Base-by-base conservation (phyloP, 768 basidiomycete species). In the Lactarius deliciosus region DNA sequence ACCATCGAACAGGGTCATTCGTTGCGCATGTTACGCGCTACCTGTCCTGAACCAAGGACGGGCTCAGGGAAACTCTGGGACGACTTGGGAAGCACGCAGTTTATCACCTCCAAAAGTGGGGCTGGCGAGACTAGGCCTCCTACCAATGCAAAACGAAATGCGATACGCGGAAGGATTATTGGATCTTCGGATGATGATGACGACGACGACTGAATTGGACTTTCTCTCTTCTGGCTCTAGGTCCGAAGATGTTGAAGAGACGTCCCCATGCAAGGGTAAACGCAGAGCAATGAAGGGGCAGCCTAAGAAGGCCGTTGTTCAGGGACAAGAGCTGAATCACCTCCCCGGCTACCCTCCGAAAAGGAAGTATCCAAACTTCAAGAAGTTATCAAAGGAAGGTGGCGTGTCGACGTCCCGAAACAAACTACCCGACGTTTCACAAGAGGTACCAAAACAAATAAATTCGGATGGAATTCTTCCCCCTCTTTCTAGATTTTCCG, bases 291-390 rank as follows among this genome's bases (percentile, higher is more conserved):
- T 40, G 41, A 66, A 61, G 34, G 55, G 63, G 61, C 56, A 28
- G 15, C 56, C 38, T 6, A 61, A 2, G 50, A 59, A 59, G 18
- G 30, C 47, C 22, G 22, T 20, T 36, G 50, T 53, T n/a, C 65
- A 50, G 16, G 56, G 47, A 22, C 22, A 10, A 41, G 45, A 62
- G n/a, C 10, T 22, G 18, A 45, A 25, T 36, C 10, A 54, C 40
- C 61, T 36, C 20, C 61, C 38, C 15, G 61, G 41, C 32, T n/a
- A 41, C 47, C 47, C 32, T 50, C 65, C 60, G 11, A 66, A 43
- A 53, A 57, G 11, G 57, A 68, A 69, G 40, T 53, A 60, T 2
- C 68, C 68, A 60, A n/a, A 59, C 56, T 69, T 68, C 61, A 69
- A 63, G 61, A 69, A 64, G 57, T n/a, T 50, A 56, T 22, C 54